Evolutionary conservation across 345 rosid species (phyloP), one percentile per base, ranked within the genome.

Genomic region (Odontarrhena argentea): DNA sequence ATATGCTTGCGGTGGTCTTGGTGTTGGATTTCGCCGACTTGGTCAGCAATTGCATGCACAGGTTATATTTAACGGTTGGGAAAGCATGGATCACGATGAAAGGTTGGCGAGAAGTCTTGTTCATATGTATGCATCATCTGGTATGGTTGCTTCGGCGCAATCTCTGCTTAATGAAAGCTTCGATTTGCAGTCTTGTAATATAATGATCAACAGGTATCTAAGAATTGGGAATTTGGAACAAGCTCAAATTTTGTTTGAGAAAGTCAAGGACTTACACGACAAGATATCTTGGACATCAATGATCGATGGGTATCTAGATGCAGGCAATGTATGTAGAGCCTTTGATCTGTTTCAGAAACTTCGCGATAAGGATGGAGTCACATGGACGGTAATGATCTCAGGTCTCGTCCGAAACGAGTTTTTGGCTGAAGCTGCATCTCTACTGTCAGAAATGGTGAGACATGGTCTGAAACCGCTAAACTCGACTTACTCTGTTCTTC

Each of bases 301-400:
- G 88, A 85, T 86, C 8, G 41, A 77, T 26, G 93, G 92, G 30
- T 91, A 82, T 74, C 82, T 92, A 6, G 83, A 84, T 26, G 57
- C 55, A 12, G 96, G 96, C 37, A 79, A 81, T 51, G 77, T 83
- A 13, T 52, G 65, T 2, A 77, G 84, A 60, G 92, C 96, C 37
- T 66, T 76, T 60, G 67, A 64, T 67, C 42, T 87, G 26, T 88
- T 88, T 76, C 67, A 77, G 40, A 67, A 75, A 46, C 60, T 85
- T 55, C 59, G 30, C 7, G 79, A 81, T 54, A 82, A 80, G 53
- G 88, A 85, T 60, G 73, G 71, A 9, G 67, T 82, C 55, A 72
- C 81, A 14, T 84, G 73, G 74, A 86, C 87, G 56, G 95, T 87
- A 42, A 83, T 91, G 87, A 81, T 87, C 73, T 82, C 92, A 50